phyloP scores from a whole-genome alignment of 805 yeast genomes.

The Yueomyces sinensis region DNA sequence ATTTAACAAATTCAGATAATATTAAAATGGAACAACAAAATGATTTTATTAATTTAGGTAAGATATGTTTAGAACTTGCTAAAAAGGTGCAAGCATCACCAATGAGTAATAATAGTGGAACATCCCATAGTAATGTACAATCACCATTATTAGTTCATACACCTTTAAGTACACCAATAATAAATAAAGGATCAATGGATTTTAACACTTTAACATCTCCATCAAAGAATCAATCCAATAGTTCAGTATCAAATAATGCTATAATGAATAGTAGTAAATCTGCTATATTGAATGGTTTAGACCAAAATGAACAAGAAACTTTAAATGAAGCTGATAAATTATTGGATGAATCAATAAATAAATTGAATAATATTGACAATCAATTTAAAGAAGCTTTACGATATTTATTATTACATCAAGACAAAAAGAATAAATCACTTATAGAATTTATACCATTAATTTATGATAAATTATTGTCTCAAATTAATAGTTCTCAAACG shows the following conservation, averaged over 20 bases:
- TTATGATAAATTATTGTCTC: constrained; percentile 31
- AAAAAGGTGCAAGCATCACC: not conserved
- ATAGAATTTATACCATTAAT: constrained; percentile 28
- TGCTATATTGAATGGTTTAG: not conserved
- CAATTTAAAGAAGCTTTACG: constrained; percentile 32
- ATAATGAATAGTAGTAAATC: not conserved
- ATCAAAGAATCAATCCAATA: constrained; percentile 3
- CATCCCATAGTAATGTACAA: not conserved
- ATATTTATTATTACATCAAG: constrained; percentile 23
- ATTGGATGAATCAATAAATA: not conserved
- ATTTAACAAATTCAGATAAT: constrained; percentile 6
- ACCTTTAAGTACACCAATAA: not conserved
- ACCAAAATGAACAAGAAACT: not conserved
- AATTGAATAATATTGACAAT: constrained; percentile 23
- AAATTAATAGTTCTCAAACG: constrained; percentile 37
- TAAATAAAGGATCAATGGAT: constrained; percentile 5
- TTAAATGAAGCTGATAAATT: constrained; percentile 3
- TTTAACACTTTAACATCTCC: constrained; percentile 2
- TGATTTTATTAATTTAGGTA: constrained; percentile 52
- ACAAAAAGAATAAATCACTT: constrained; percentile 14
- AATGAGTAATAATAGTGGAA: not conserved
- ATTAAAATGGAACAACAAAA: constrained; percentile 29
- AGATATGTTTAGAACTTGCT: constrained; percentile 17
- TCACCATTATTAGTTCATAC: not conserved
- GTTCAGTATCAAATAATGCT: not conserved